A percentile compares a stretch with the other conserved stretches of the same genome.
Conservation (phyloP, 2,329 filamentous ascomycete species). For the Lecanosticta acicola region DNA sequence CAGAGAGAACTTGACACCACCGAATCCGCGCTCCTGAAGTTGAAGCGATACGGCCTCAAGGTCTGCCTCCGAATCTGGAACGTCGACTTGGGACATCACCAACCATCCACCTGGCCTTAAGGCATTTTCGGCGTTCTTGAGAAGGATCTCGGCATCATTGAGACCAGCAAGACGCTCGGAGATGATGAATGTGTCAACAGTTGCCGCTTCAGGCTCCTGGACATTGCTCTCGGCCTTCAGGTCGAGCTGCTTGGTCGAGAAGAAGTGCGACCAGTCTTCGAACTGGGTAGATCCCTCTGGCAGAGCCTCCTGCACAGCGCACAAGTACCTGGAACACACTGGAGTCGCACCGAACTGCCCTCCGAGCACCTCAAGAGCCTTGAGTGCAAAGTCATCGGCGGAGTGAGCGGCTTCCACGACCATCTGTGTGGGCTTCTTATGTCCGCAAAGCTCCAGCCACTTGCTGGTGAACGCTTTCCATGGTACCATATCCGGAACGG, state of each 20-base stretch:
- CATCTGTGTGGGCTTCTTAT: neutral
- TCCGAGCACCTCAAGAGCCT: neutral
- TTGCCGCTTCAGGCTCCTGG: neutral
- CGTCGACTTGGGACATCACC: constrained; percentile 7
- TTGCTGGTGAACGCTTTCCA: neutral
- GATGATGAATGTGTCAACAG: constrained; percentile 15
- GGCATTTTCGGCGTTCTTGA: neutral
- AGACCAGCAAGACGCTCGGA: constrained; percentile 6
- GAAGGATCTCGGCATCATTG: constrained; percentile 18
- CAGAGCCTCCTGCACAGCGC: neutral
- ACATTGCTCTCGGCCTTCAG: neutral
- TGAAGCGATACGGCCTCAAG: neutral
- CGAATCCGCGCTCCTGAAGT: neutral
- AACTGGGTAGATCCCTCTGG: neutral
- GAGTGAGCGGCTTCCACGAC: neutral
- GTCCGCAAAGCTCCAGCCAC: neutral
- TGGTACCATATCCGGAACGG: neutral
- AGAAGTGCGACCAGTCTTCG: neutral
- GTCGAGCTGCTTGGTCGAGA: neutral
- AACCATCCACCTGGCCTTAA: constrained; percentile 10
- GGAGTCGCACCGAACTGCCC: neutral
- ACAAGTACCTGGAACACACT: neutral
- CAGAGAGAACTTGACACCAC: neutral
- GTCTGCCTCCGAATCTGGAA: neutral
- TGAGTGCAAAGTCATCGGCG: neutral